Conservation (phyloP, 129 eudicot genomes). For the Ambrosia trifida region DNA sequence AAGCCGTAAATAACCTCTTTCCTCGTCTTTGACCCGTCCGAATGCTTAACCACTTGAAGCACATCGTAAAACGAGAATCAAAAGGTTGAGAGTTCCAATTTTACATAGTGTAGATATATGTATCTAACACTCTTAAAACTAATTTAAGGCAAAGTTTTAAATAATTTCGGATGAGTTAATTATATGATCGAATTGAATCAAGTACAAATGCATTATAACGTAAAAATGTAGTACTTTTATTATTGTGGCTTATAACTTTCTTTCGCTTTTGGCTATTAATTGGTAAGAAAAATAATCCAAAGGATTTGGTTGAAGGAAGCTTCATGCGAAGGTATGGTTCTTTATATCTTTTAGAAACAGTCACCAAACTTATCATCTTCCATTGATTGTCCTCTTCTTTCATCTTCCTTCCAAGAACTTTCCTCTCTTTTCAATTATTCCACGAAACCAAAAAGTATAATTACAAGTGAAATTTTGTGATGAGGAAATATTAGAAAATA, state of each 20-base stretch:
- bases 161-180: too few relatives aligned
- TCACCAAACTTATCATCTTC: constrained; percentile 9
- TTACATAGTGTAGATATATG: too few relatives aligned
- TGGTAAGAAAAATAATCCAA: neutral
- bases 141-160: too few relatives aligned
- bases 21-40: too few relatives aligned
- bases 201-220: too few relatives aligned
- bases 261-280: neutral
- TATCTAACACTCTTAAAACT: too few relatives aligned
- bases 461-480: neutral
- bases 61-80: too few relatives aligned
- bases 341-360: constrained; percentile 13
- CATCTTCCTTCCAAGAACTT: constrained; percentile 38
- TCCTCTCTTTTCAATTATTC: constrained; percentile 10
- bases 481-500: neutral
- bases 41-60: too few relatives aligned
- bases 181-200: too few relatives aligned
- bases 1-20: too few relatives aligned
- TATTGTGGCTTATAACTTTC: neutral
- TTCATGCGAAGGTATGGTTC: constrained; percentile 35
- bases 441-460: neutral
- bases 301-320: constrained; percentile 25
- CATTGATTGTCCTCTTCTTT: constrained; percentile 28
- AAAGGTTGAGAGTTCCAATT: too few relatives aligned
- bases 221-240: neutral